A percentile compares a stretch with the other conserved stretches of the same genome.
phyloP scores from a whole-genome alignment of 371 early-diverging fungal genomes.

The Mortierella sp. region DNA sequence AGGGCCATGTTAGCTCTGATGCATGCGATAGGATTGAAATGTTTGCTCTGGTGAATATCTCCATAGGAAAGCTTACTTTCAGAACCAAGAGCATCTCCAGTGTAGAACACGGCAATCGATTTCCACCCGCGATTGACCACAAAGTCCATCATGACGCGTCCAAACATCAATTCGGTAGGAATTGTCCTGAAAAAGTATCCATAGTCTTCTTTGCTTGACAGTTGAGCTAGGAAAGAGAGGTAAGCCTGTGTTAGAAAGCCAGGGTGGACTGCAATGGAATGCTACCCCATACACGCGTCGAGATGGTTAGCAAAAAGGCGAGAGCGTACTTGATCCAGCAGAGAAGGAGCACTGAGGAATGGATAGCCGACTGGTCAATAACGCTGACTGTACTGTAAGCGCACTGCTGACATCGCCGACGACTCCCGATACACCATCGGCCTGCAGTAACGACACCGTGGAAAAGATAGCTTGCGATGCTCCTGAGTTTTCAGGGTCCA shows the following conservation, averaged over 20 bases:
- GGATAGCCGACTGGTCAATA: constrained; percentile 66
- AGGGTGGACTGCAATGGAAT: too few species aligned
- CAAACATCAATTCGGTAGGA: constrained; percentile 65
- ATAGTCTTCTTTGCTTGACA: constrained; percentile 69
- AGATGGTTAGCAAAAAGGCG: neutral
- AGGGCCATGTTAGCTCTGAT: too few species aligned
- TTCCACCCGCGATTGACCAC: constrained; percentile 66
- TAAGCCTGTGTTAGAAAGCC: too few species aligned
- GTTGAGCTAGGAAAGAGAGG: constrained; percentile 54
- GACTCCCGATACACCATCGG: constrained; percentile 60
- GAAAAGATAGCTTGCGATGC: constrained; percentile 72
- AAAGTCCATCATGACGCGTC: constrained; percentile 64
- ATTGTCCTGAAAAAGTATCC: constrained; percentile 68
- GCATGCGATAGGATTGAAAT: neutral
- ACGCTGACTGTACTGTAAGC: constrained; percentile 65
- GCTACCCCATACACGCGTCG: too few species aligned
- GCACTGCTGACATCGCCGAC: constrained; percentile 71
- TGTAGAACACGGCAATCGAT: constrained; percentile 61
- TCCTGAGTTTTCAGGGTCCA: constrained; percentile 61
- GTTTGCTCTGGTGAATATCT: neutral
- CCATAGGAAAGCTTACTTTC: constrained; percentile 52
- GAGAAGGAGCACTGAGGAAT: constrained; percentile 71
- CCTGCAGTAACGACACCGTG: constrained; percentile 64
- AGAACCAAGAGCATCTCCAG: constrained; percentile 63
- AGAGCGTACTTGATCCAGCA: constrained; percentile 62